These are phyloP conservation scores for Boletus tylopilopsis DNA, from an alignment of 768 basidiomycete species.

Conservation along the genomic window DNA sequence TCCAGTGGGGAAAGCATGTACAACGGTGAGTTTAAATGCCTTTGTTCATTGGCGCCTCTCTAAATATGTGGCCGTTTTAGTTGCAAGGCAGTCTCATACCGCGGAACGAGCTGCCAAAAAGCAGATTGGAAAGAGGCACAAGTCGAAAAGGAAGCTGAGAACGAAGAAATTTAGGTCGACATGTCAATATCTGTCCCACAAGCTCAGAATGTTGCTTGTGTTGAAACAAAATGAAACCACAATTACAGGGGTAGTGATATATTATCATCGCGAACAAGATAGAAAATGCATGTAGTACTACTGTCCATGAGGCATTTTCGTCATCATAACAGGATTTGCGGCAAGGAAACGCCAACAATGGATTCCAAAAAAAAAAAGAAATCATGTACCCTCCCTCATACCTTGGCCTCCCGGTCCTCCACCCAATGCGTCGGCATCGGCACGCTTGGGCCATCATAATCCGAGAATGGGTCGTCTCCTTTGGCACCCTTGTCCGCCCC, in stretches of 20 bases:
- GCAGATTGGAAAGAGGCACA: conserved; percentile 3
- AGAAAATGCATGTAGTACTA: too few species aligned
- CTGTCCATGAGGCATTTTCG: too few species aligned
- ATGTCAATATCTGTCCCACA: background rate
- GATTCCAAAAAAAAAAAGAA: too few species aligned
- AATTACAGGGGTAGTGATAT: too few species aligned
- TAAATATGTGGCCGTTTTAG: background rate
- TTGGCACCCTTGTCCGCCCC: conserved; percentile 30
- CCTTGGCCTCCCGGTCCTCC: conserved; percentile 41
- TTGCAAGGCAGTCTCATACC: background rate
- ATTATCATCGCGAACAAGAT: too few species aligned
- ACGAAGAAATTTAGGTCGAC: background rate
- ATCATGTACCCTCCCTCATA: background rate
- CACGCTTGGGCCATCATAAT: conserved; percentile 39
- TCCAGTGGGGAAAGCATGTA: background rate
- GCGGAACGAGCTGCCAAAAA: background rate
- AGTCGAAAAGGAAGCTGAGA: background rate
- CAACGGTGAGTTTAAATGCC: background rate
- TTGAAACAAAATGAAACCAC: too few species aligned
- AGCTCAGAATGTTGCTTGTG: too few species aligned
- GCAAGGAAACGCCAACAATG: too few species aligned
- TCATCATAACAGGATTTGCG: too few species aligned
- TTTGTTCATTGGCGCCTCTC: too few species aligned
- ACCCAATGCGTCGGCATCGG: conserved; percentile 34
- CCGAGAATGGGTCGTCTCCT: conserved; percentile 55